Evolutionary conservation across 257 asterid species (phyloP).

Genomic region (Nicotiana benthamiana): DNA sequence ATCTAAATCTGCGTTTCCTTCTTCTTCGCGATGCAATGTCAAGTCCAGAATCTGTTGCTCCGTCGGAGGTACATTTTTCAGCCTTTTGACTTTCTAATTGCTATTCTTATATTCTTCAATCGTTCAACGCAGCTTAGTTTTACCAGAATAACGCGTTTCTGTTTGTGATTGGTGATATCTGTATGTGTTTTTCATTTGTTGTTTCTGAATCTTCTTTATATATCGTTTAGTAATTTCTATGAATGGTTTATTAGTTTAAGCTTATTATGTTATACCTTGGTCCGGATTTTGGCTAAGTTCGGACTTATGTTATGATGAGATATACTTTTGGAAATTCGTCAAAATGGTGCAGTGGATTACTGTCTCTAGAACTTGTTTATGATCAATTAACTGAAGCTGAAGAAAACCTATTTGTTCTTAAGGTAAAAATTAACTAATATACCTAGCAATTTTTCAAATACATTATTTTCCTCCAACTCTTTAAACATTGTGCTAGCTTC

Average conservation of each 20-base stretch:
- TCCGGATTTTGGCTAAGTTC: not conserved
- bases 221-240: not conserved
- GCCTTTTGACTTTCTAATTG: not conserved
- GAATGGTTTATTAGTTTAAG: not conserved
- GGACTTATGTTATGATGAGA: not conserved
- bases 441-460: too few species aligned
- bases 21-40: constrained; percentile 1
- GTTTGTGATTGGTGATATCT: not conserved
- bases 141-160: not conserved
- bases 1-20: not conserved
- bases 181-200: not conserved
- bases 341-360: not conserved
- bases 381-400: not conserved
- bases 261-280: not conserved
- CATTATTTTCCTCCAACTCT: too few species aligned
- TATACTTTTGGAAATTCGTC: not conserved
- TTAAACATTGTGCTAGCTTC: not conserved
- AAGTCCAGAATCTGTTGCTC: constrained; percentile 6
- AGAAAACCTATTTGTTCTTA: not conserved
- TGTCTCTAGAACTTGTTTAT: not conserved
- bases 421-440: not conserved
- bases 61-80: not conserved
- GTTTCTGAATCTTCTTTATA: too few species aligned
- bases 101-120: not conserved
- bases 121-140: not conserved